Evolutionary conservation across 2,329 filamentous ascomycete species (phyloP), one percentile per base, ranked within the genome.

Genomic region (Zarea fungicola): DNA sequence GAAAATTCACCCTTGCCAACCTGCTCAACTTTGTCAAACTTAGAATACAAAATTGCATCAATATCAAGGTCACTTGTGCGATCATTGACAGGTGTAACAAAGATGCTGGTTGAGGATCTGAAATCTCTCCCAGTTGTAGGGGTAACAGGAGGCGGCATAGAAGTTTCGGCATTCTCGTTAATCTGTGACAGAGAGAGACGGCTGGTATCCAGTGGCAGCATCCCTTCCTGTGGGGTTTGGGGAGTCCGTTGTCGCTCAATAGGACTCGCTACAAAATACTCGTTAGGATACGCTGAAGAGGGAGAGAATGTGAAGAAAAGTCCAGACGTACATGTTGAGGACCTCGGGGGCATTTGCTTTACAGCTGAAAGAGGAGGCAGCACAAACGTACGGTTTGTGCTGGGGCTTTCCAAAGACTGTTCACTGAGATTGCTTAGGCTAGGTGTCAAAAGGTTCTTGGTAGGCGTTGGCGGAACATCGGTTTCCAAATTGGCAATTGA

Each of bases 1-100:
- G 93, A 97, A 62, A 99, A 99, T 64, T 96, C 92, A 50, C 93
- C 93, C 52, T 84, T 84, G 41, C 92, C 92, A 55, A 92, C 78
- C 51, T 84, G 76, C 58, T 89, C 87, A 11, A 95, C 85, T 52
- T 85, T 87, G 48, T 85, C 82, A 62, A 99, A 99, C 47, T 87
- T 82, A 4, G 81, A 78, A 11, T 80, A 81, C 44, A 96, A 71
- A 45, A 80, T 81, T 19, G 82, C 79, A 60, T 97, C 92, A 14
- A 92, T 58, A 14, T 72, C 77, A 53, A 95, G 83, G 39, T 81
- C 80, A 28, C 80, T 78, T n/a, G 79, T 80, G 50, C 85, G 80
- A 7, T 78, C 80, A 56, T 88, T 85, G 47, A 90, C 76, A 2
- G 85, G 80, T 5, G 84, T 86, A 36, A 87, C 83, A 57, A 84